phyloP scores from a whole-genome alignment of 1,284 basidiomycete genomes.

The Cronartium quercuum region DNA sequence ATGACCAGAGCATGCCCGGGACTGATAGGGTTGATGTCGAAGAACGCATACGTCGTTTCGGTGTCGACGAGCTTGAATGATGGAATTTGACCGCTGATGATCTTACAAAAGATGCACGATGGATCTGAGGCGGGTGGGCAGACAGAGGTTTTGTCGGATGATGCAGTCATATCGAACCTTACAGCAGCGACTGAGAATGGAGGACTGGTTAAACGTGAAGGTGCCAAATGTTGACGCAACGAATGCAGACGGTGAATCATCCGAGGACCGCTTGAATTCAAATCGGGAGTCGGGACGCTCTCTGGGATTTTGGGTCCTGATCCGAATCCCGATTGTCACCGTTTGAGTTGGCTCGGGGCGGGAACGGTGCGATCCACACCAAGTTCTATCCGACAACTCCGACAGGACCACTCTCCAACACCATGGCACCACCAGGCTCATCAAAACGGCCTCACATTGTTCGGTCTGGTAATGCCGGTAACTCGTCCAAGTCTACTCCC shows the following conservation, averaged over 20 bases:
- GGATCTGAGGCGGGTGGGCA: background rate
- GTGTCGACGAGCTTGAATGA: conserved; percentile 51
- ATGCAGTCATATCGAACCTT: background rate
- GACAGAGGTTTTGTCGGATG: background rate
- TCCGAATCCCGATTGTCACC: too few relatives aligned
- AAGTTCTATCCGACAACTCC: too few relatives aligned
- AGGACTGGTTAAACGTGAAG: background rate
- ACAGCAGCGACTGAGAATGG: background rate
- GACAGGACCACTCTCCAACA: background rate
- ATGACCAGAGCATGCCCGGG: conserved; percentile 80
- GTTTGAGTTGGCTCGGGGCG: too few relatives aligned
- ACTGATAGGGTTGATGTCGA: conserved; percentile 81
- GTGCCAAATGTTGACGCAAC: background rate
- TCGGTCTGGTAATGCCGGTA: conserved; percentile 76
- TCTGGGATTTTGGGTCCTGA: too few relatives aligned
- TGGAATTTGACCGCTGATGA: conserved; percentile 50
- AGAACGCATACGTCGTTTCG: conserved; percentile 60
- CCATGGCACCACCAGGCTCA: conserved; percentile 56
- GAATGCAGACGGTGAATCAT: background rate
- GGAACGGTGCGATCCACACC: too few relatives aligned
- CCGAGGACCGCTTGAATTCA: too few relatives aligned
- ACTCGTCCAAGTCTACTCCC: conserved; percentile 61
- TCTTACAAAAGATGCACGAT: conserved; percentile 52
- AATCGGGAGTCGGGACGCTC: too few relatives aligned
- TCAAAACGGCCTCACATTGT: conserved; percentile 62